Base-by-base conservation (phyloP, 495 filamentous ascomycete genomes). In the Penicillium ochrochloron region DNA sequence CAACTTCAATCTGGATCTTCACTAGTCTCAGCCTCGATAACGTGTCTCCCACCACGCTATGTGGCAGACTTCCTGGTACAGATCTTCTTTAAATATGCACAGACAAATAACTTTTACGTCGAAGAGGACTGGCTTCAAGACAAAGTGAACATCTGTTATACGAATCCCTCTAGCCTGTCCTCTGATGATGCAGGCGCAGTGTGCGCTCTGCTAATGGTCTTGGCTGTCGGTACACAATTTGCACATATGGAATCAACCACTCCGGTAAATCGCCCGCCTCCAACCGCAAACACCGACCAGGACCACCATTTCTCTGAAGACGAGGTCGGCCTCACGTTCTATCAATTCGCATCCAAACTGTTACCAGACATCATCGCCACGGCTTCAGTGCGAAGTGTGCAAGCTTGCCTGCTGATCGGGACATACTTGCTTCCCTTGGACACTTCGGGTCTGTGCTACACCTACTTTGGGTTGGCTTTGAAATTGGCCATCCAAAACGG, bases 191-290 rank as follows among this genome's bases (percentile, higher is more conserved):
- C 81, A 0, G 75, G 75, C 4, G 76, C 76, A 1, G 74, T 83
- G 10, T 82, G 81, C 64, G 70, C 77, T n/a, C 77, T 85, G 14
- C 66, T 84, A 35, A 83, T 82, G 79, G 76, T 82, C 2, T 66
- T 85, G 8, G 83, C 83, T 1, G 78, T 85, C 11, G 83, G 83
- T n/a, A 84, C 82, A 4, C 83, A 85, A 62, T 85, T 83, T 65
- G 80, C 81, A 2, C 79, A 85, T 61, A 82, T 85, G 78, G 80
- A 80, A 59, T 80, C 79, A 8, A 65, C 75, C 17, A 80, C 72
- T 0, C 78, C 80, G 0, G 75, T 81, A 33, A 80, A 81, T 51
- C 73, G 75, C 12, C 54, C 78, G 27, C 71, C 75, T 0, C 59
- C 66, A 2, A 72, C 73, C 31, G 61, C 72, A 35, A 63, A 73